Percentiles rank a stretch among this genome's conserved stretches.
Evolutionary conservation across 345 rosid genomes (phyloP).

Genomic region (Isatis tinctoria): DNA sequence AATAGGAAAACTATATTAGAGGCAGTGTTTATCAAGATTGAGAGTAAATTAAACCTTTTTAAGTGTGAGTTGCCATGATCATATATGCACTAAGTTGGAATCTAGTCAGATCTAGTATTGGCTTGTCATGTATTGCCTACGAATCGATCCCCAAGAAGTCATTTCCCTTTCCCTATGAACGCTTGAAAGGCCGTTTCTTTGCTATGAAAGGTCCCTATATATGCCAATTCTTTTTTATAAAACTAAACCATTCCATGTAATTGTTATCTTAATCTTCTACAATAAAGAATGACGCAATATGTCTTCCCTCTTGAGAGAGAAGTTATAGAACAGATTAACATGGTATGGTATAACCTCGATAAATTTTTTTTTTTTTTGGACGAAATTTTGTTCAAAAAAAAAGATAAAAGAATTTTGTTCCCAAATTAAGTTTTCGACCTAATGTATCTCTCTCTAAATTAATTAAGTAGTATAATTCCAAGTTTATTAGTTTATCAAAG

Average conservation of each 20-base stretch:
- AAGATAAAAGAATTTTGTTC: too few relatives aligned
- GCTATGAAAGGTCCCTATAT: conserved; percentile 4
- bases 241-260: not conserved
- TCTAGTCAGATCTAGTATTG: conserved; percentile 26
- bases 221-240: not conserved
- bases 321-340: not conserved
- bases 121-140: conserved; percentile 23
- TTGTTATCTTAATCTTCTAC: not conserved
- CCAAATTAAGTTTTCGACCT: too few relatives aligned
- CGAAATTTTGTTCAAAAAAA: too few relatives aligned
- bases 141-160: conserved; percentile 4
- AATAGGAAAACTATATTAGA: not conserved
- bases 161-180: conserved; percentile 10
- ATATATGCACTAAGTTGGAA: conserved; percentile 25
- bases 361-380: too few relatives aligned
- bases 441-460: too few relatives aligned
- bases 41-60: not conserved
- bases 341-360: too few relatives aligned
- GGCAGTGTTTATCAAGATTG: not conserved
- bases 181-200: conserved; percentile 26
- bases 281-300: not conserved
- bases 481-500: too few relatives aligned
- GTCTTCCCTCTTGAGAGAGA: not conserved
- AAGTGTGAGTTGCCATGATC: conserved; percentile 14
- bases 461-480: too few relatives aligned